Percentiles rank a stretch among this genome's conserved stretches.
Evolutionary conservation across 768 basidiomycete genomes (phyloP).

Genomic region (Strobilomyces confusus): DNA sequence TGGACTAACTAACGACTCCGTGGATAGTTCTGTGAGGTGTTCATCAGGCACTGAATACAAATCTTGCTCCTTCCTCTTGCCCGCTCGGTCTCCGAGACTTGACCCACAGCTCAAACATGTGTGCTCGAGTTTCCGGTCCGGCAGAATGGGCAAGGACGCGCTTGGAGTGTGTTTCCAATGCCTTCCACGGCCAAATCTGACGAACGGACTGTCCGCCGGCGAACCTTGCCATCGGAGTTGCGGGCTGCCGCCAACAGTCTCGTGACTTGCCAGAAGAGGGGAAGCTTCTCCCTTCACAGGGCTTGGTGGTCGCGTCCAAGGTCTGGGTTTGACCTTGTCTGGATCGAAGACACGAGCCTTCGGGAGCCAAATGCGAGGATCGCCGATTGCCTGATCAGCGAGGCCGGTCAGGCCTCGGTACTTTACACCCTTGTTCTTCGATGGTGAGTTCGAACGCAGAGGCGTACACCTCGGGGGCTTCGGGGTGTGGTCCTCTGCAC

Average conservation of each 20-base stretch:
- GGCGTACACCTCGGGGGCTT: constrained; percentile 3
- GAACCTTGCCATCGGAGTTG: background rate
- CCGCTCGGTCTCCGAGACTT: background rate
- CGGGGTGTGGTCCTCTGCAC: constrained; percentile 12
- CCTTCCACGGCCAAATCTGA: constrained; percentile 22
- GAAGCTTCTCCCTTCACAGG: constrained; percentile 10
- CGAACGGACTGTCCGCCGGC: constrained; percentile 10
- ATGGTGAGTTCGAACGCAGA: constrained; percentile 4
- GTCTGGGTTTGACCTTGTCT: constrained; percentile 22
- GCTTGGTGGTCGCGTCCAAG: constrained; percentile 23
- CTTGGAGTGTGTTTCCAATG: constrained; percentile 15
- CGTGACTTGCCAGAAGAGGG: background rate
- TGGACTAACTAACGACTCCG: background rate
- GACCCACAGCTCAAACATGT: background rate
- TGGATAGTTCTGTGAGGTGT: constrained; percentile 1
- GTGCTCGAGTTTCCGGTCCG: background rate
- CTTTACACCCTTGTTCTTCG: constrained; percentile 15
- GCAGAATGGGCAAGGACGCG: constrained; percentile 17
- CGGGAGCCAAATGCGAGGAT: constrained; percentile 29
- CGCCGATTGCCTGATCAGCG: constrained; percentile 7
- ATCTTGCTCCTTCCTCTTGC: constrained; percentile 5
- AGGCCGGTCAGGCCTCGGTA: constrained; percentile 22
- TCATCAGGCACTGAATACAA: background rate
- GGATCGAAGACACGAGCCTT: constrained; percentile 24
- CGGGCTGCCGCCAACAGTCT: background rate